Evolutionary conservation across 257 asterid species (phyloP).

Genomic region (Pogostemon cablin): DNA sequence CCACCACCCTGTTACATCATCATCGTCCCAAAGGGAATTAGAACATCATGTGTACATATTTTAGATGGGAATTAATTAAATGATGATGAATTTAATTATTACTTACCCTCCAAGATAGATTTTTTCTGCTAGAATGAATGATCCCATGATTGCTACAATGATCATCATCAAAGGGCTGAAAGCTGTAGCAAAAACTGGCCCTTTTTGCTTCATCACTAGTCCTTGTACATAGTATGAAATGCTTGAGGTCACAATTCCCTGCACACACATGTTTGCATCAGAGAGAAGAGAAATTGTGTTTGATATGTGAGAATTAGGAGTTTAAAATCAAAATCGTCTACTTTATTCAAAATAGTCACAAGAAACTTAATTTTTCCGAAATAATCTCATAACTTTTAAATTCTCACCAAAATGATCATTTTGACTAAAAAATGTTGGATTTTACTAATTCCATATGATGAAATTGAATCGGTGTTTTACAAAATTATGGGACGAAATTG

Average conservation of each 20-base stretch:
- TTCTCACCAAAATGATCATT: too few species aligned
- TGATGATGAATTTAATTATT: background rate
- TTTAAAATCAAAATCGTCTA: too few species aligned
- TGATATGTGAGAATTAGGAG: too few species aligned
- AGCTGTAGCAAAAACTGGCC: conserved; percentile 86
- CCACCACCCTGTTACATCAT: conserved; percentile 46
- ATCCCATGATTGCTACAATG: conserved; percentile 78
- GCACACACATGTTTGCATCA: conserved; percentile 2
- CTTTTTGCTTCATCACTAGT: conserved; percentile 73
- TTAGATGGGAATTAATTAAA: background rate
- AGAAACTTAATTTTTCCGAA: too few species aligned
- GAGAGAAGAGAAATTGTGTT: too few species aligned
- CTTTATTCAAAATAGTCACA: too few species aligned
- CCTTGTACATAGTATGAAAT: conserved; percentile 94
- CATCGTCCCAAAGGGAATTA: background rate
- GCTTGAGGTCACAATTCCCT: conserved; percentile 88
- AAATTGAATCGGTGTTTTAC: too few species aligned
- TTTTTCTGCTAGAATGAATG: conserved; percentile 67
- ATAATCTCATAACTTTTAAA: too few species aligned
- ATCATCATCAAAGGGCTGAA: conserved; percentile 92
- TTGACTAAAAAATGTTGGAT: too few species aligned
- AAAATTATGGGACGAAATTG: too few species aligned
- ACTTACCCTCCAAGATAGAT: conserved; percentile 77
- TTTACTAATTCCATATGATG: too few species aligned
- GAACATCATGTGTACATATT: too few species aligned